These are phyloP conservation scores for Zizania palustris DNA, from an alignment of 202 grass and related monocot genomes.

Conservation along the genomic window DNA sequence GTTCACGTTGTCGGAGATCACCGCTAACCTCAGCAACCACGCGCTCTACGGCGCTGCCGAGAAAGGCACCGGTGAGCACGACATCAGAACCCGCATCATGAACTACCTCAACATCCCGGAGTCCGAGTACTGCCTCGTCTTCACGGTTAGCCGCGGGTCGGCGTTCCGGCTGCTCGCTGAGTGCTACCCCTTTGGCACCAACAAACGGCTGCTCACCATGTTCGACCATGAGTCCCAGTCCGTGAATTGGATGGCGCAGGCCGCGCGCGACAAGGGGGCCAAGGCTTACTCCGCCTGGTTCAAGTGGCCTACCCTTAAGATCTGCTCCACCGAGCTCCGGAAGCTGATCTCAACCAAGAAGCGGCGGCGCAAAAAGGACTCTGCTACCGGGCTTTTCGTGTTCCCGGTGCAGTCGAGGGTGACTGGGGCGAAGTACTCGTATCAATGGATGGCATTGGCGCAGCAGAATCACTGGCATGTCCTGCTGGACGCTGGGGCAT, in stretches of 20 bases:
- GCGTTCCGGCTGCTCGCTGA: constrained; percentile 89
- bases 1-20: constrained; percentile 88
- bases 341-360: constrained; percentile 82
- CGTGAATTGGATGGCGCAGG: constrained; percentile 90
- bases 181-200: constrained; percentile 92
- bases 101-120: constrained; percentile 98
- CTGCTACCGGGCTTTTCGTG: constrained; percentile 77
- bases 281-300: constrained; percentile 84
- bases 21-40: constrained; percentile 94
- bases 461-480: constrained; percentile 99
- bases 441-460: constrained; percentile 99
- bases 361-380: constrained; percentile 84
- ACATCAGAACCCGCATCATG: constrained; percentile 86
- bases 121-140: constrained; percentile 89
- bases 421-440: constrained; percentile 94
- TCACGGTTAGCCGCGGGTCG: constrained; percentile 89
- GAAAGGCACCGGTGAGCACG: constrained; percentile 80
- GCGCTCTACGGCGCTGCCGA: constrained; percentile 78
- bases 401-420: constrained; percentile 98
- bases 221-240: constrained; percentile 99
- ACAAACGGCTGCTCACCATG: constrained; percentile 92
- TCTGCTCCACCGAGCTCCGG: constrained; percentile 82
- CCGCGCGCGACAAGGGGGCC: constrained; percentile 83
- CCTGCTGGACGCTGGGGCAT: constrained; percentile 88
- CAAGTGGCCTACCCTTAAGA: constrained; percentile 88